Percentiles rank a stretch among this genome's conserved stretches.
phyloP scores from a whole-genome alignment of 169 alveolate species.

The Theileria sp. region DNA sequence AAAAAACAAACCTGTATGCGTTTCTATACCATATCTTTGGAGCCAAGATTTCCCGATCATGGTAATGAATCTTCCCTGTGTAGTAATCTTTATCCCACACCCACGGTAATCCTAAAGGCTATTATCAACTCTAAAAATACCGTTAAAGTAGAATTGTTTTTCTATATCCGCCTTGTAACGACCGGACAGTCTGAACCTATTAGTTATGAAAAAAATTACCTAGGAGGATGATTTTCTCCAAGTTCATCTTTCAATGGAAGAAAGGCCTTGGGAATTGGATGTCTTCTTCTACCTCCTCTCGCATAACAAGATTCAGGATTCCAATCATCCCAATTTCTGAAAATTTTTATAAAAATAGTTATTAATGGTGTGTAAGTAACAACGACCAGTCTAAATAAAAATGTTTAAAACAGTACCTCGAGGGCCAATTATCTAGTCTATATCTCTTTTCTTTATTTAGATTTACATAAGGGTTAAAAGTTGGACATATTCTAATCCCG shows the following conservation, averaged over 20 bases:
- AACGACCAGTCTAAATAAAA: neutral
- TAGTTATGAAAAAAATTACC: slow-evolving; percentile 27
- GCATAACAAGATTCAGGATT: slow-evolving; percentile 75
- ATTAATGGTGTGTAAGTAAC: neutral
- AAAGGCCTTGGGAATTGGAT: slow-evolving; percentile 77
- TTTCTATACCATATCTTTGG: slow-evolving; percentile 81
- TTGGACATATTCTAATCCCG: slow-evolving; percentile 79
- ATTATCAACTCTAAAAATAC: slow-evolving; percentile 38
- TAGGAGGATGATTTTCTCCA: slow-evolving; percentile 86
- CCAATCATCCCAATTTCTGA: slow-evolving; percentile 83
- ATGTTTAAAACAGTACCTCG: slow-evolving; percentile 69
- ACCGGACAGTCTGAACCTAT: slow-evolving; percentile 29
- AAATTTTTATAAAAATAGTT: neutral
- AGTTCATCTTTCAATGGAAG: slow-evolving; percentile 84
- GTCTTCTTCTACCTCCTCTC: slow-evolving; percentile 83
- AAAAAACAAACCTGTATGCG: slow-evolving; percentile 62
- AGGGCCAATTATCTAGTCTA: slow-evolving; percentile 83
- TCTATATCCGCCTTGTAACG: slow-evolving; percentile 82
- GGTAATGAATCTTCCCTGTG: slow-evolving; percentile 75
- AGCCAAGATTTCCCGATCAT: slow-evolving; percentile 79
- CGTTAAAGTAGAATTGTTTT: slow-evolving; percentile 80
- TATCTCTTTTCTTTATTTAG: slow-evolving; percentile 80
- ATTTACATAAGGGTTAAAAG: slow-evolving; percentile 84
- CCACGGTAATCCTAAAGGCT: slow-evolving; percentile 80
- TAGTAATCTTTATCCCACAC: slow-evolving; percentile 81